Evolutionary conservation across 768 basidiomycete genomes (phyloP), one percentile per base, ranked within the genome.

Genomic region (Tulasnella sp.): DNA sequence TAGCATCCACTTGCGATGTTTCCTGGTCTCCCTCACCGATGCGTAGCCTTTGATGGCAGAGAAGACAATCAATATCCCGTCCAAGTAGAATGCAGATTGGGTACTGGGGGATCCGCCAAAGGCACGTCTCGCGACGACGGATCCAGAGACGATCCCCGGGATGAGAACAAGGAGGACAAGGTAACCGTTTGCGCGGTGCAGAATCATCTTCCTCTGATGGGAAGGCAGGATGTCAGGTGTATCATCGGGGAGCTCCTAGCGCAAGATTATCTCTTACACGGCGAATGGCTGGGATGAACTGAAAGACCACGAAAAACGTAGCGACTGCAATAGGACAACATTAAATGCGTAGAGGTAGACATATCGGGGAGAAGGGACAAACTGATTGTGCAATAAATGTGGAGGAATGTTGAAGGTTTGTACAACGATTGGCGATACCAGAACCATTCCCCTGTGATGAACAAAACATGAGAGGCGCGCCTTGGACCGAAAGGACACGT

Each of bases 1-100:
- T 21, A 61, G 30, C 60, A 61, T 61, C 60, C 60, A 61, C 21
- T 45, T 54, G 21, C 60, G 59, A 27, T 61, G 60, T 34, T 59
- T 38, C 54, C 60, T 43, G 9, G 53, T 61, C 24, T 61, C 29
- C 41, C 41, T 49, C 24, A 61, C 53, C 9, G 15, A 19, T 10
- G 15, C 24, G 24, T 41, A 34, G 15, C 60, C 60, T 17, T 21
- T 49, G 34, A 56, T 23, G 2, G 34, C 60, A 32, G 51, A 32
- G 23, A 32, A 21, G 3, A 54, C 43, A 8, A 30, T 54, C 58
- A 61, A n/a, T 23, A 61, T n/a, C 21, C 27, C 55, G 13, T 27
- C 23, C 17, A n/a, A 23, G 23, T 61, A 61, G 42, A 30, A 61
- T 7, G 43, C 53, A 21, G 53, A 15, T 32, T 61, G 60, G 2